These are phyloP conservation scores for Eruca vesicaria DNA, from an alignment of 441 rosid genomes.

Conservation along the genomic window DNA sequence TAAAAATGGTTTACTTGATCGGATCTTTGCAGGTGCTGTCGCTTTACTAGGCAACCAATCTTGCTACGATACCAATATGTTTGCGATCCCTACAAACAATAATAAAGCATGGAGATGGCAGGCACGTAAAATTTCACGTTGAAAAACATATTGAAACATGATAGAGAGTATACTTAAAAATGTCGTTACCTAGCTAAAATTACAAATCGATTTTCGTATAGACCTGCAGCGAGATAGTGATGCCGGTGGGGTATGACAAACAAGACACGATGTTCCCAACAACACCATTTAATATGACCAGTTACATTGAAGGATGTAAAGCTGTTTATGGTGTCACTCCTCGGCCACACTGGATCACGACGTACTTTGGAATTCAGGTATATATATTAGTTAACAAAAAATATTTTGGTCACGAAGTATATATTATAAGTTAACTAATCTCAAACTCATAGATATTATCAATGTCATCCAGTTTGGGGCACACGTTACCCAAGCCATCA, in stretches of 20 bases:
- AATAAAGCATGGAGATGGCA: constrained; percentile 55
- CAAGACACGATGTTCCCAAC: constrained; percentile 61
- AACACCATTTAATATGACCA: constrained; percentile 46
- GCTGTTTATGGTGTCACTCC: constrained; percentile 54
- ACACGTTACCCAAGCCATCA: not conserved
- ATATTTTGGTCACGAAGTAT: not conserved
- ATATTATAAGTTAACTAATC: not conserved
- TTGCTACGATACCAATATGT: constrained; percentile 42
- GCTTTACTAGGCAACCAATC: constrained; percentile 39
- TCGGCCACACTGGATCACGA: constrained; percentile 70
- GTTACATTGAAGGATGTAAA: constrained; percentile 37
- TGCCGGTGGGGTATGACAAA: constrained; percentile 54
- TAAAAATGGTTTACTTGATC: constrained; percentile 37
- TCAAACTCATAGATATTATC: not conserved
- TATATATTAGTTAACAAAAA: not conserved
- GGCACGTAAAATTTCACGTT: constrained; percentile 24
- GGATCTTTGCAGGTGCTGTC: constrained; percentile 56
- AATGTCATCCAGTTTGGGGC: not conserved
- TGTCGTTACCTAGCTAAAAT: not conserved
- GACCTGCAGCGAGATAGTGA: constrained; percentile 75
- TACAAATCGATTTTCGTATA: constrained; percentile 15
- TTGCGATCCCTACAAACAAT: constrained; percentile 28
- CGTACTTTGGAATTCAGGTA: constrained; percentile 75
- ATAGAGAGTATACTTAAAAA: not conserved
- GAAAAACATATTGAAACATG: not conserved